Evolutionary conservation across 2,329 filamentous ascomycete genomes (phyloP), one percentile per base, ranked within the genome.

Genomic region (Sporothrix euskadiensis): DNA sequence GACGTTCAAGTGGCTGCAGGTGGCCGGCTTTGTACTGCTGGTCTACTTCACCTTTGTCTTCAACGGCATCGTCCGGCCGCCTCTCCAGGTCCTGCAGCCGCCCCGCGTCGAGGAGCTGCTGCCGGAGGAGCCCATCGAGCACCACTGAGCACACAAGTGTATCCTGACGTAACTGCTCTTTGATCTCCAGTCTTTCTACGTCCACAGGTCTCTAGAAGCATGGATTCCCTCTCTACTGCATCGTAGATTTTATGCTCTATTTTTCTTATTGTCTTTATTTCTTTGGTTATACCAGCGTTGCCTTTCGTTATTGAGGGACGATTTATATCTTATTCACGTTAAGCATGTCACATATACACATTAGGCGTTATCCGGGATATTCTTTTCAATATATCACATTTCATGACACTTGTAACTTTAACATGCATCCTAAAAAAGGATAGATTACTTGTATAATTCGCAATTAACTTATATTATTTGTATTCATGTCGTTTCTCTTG

Each of bases 1-100:
- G 84, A 91, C 89, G 0, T 98, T 99, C 88, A 98, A 98, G 83
- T 97, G 93, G 92, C 88, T 99, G 7, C 96, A 99, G 83, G 93
- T 99, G 16, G 81, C 89, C 3, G 96, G 96, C 1, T 99, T 99
- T 78, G 92, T 84, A 1, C 84, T 98, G 76, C 87, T 99, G 49
- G 96, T 99, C 16, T 99, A 98, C 80, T 97, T 96, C 77, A 99
- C 95, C 1, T 98, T 97, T 82, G 81, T 98, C 57, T 98, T 98
- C 86, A 98, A 98, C 82, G 94, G 97, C 75, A 89, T 99, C 74
- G 88, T 98, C n/a, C 86, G 89, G 74, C 93, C 94, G 30, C 96
- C 96, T 0, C 84, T 97, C 12, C 81, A 84, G 73, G 82, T 87
- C 19, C 82, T 82, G 41, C 81, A 82, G 47, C 86, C 82, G 49